Percentiles rank a stretch among this genome's conserved stretches.
These are phyloP conservation scores for Samsoniella hepiali DNA, from an alignment of 2,329 filamentous ascomycete genomes.

Conservation along the genomic window DNA sequence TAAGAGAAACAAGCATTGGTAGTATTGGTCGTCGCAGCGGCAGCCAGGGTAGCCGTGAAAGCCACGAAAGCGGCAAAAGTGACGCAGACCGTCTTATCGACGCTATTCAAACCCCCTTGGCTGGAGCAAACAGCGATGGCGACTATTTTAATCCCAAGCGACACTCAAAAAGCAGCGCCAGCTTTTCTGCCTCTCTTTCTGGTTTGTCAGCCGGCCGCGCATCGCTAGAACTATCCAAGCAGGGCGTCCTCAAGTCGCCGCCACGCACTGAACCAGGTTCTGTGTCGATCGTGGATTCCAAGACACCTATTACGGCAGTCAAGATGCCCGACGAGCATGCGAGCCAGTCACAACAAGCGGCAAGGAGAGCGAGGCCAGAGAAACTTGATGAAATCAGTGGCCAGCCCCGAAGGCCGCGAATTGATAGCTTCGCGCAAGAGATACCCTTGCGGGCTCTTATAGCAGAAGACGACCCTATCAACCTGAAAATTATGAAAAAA, in stretches of 20 bases:
- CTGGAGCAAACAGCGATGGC: conserved; percentile 36
- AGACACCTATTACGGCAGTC: conserved; percentile 45
- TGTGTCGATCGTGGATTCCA: conserved; percentile 39
- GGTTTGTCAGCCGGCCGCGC: conserved; percentile 2
- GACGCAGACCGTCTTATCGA: conserved; percentile 70
- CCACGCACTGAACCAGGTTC: neutral
- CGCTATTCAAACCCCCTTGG: conserved; percentile 62
- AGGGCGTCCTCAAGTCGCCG: neutral
- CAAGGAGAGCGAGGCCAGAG: neutral
- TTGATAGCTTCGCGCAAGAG: conserved; percentile 21
- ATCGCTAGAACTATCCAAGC: neutral
- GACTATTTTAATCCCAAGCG: conserved; percentile 28
- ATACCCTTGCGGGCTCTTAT: conserved; percentile 58
- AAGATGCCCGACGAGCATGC: conserved; percentile 48
- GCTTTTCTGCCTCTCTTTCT: conserved; percentile 14
- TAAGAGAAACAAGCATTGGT: conserved; percentile 13
- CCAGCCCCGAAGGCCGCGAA: conserved; percentile 1
- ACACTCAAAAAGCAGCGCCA: conserved; percentile 22
- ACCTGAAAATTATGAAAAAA: conserved; percentile 77
- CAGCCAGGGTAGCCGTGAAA: conserved; percentile 41
- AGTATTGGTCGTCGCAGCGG: conserved; percentile 32
- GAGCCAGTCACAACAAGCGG: conserved; percentile 28
- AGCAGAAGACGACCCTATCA: conserved; percentile 86
- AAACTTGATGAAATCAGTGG: neutral
- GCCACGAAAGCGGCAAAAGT: conserved; percentile 49